Evolutionary conservation across 306 rosid species (phyloP), one percentile per base, ranked within the genome.

Genomic region (Urtica urens): DNA sequence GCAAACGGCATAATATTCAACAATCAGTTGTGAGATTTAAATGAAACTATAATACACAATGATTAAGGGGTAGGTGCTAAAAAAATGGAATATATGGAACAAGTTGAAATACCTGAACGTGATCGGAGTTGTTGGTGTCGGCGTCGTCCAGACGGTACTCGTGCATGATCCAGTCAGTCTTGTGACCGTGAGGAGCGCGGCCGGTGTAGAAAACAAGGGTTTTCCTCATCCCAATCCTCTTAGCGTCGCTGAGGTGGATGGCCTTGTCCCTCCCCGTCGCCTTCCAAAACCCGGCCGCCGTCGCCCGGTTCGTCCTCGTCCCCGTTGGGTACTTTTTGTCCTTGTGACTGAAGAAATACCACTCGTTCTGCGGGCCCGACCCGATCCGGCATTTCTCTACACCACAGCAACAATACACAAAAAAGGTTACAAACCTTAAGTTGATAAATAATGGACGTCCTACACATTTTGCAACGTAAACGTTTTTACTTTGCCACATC

Each of bases 161-260:
- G 46, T 90, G 99, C 99, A 90, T 90, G 78, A 90, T 90, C 99
- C 99, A 90, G 26, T 90, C 99, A 26, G 94, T 85, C 63, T 90
- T 90, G 20, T 81, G 94, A 67, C 99, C 99, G 38, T 79, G 95
- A 49, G 99, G 99, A 49, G 99, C 99, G n/a, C 99, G 92, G 12
- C 99, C 99, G 5, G 93, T 90, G 72, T 90, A 90, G 71, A 90
- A 90, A 5, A 90, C 99, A 8, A 90, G 68, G 57, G 99, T 90
- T 72, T 90, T 90, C 68, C 99, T 90, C 99, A 90, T 90, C 1
- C 99, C 99, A 57, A 85, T 90, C 70, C 92, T 79, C 62, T 73
- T 79, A 17, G 85, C 67, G 34, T 71, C 81, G 46, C 64, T 58
- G 46, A 66, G 76, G 59, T 79, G 88, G 63, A 90, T 90, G 54